Evolutionary conservation across 805 yeast species (phyloP), one percentile per base, ranked within the genome.

Genomic region (Candida hispaniensis): DNA sequence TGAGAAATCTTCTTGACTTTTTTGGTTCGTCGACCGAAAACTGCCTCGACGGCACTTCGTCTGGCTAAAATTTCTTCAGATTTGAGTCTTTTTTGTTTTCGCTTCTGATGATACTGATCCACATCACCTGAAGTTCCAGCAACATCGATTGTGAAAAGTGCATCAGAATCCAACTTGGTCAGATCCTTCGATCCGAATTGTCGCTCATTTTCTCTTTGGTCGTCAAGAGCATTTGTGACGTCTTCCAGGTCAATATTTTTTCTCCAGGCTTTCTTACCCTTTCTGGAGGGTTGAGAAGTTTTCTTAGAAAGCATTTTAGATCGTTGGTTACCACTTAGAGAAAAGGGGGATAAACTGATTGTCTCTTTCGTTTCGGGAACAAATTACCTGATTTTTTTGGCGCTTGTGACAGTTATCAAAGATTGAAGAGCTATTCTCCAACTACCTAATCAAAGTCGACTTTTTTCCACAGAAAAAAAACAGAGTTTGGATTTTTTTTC

Each of bases 211-310:
- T 82, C 93, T 40, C 83, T 65, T 34, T 66, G 65, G 26, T 69
- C 73, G 46, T 77, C 88, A 23, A 88, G 60, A 8, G 78, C 79
- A 18, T 59, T 56, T 50, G 79, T 83, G 30, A 91, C 63, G 44
- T 83, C 95, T 14, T 72, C 74, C 12, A 91, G 61, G 55, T 91
- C 94, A 40, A 91, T 79, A 56, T 91, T 82, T 58, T 83, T 83
- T 54, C 94, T 73, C 93, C 96, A 82, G 4, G 94, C 75, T 54
- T 70, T 77, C 67, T 81, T 88, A 26, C 94, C 94, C 63, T 91
- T 91, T 51, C 97, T 69, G 6, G 95, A 83, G 4, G 79, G 51
- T 58, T 86, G 95, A 26, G 61, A 61, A 46, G 64, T 67, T 46
- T 69, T 74, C 14, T 71, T 54, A 9, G 86, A n/a, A n/a, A n/a